phyloP scores from a whole-genome alignment of 148 eudicot species.

The Chenopodium album region DNA sequence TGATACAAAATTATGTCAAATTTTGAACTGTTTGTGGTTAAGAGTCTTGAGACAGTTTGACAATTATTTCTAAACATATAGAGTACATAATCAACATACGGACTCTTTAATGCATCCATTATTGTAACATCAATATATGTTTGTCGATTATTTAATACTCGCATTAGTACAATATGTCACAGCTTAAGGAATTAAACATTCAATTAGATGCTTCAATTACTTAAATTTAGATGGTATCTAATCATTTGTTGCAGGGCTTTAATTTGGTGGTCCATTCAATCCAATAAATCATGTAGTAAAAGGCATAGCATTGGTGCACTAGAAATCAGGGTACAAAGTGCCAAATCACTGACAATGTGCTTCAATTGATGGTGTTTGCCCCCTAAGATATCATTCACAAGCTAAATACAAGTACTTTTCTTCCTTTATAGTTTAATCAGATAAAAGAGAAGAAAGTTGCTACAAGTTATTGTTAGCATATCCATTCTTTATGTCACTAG shows the following conservation, averaged over 20 bases:
- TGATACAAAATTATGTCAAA: no score
- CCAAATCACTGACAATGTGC: conserved; percentile 5
- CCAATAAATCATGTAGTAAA: background rate
- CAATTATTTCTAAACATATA: no score
- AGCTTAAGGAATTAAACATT: background rate
- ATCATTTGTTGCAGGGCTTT: conserved; percentile 11
- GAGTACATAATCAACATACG: no score
- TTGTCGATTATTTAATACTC: no score
- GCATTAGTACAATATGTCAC: background rate
- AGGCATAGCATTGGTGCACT: background rate
- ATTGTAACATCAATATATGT: no score
- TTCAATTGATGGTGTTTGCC: background rate
- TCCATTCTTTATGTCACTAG: background rate
- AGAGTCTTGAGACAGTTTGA: no score
- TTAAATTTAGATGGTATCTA: background rate
- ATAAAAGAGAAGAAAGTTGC: background rate
- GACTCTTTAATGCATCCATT: no score
- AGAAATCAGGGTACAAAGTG: background rate
- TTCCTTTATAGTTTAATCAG: background rate
- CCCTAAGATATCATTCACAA: background rate
- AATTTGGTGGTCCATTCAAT: conserved; percentile 1
- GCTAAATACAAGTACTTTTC: background rate
- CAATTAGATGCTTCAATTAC: background rate
- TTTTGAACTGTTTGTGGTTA: no score
- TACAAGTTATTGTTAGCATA: background rate